A percentile compares a stretch with the other conserved stretches of the same genome.
phyloP scores from a whole-genome alignment of 257 asterid species.

The Solanum bulbocastanum region DNA sequence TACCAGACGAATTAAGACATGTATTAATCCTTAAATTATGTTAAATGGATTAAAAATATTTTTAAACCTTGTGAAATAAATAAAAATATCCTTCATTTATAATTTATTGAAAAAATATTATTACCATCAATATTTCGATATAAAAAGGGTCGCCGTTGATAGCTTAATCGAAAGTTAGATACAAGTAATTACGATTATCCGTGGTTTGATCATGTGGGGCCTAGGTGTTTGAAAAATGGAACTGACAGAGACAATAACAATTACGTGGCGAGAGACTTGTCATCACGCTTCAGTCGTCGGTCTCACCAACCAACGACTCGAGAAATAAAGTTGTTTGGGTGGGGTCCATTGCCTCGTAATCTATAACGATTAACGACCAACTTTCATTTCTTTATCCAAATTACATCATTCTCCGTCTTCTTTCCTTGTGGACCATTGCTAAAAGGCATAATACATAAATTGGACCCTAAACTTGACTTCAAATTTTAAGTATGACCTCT shows the following conservation, averaged over 20 bases:
- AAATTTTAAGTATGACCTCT: too few relatives aligned
- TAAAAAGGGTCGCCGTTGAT: neutral
- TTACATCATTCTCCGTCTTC: neutral
- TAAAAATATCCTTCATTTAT: too few relatives aligned
- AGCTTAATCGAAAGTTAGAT: neutral
- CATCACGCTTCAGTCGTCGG: neutral
- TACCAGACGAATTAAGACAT: too few relatives aligned
- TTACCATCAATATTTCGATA: too few relatives aligned
- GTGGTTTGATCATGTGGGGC: neutral
- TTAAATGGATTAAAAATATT: too few relatives aligned
- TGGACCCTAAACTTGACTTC: too few relatives aligned
- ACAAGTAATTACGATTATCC: neutral
- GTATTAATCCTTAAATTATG: neutral
- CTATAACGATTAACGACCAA: neutral
- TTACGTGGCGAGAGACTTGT: neutral
- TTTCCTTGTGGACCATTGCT: neutral
- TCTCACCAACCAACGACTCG: slow-evolving; percentile 4
- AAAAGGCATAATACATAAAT: too few relatives aligned
- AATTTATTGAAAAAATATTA: too few relatives aligned
- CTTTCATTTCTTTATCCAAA: neutral
- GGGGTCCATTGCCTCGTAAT: neutral
- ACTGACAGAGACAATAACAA: neutral
- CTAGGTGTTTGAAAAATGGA: neutral
- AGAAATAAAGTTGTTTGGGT: neutral
- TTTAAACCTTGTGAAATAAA: too few relatives aligned